phyloP scores from a whole-genome alignment of 345 rosid species.

The Stellera chamaejasme region DNA sequence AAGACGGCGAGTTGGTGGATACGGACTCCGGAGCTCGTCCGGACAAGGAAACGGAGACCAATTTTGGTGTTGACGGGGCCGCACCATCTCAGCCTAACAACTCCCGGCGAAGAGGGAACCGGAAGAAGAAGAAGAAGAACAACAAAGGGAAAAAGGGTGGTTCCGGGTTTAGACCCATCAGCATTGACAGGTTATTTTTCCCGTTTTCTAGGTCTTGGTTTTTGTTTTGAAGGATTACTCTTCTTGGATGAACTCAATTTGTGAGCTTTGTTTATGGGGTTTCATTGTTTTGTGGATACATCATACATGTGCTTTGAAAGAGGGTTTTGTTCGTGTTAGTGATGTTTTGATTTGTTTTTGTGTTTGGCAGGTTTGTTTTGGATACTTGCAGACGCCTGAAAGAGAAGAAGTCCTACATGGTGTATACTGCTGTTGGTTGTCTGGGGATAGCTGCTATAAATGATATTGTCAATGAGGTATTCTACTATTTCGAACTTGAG shows the following conservation, averaged over 20 bases:
- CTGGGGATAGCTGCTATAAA: slow-evolving; percentile 67
- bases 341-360: background rate
- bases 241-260: background rate
- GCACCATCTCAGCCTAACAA: slow-evolving; percentile 23
- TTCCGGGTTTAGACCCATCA: slow-evolving; percentile 31
- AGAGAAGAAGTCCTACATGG: slow-evolving; percentile 94
- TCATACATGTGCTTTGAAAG: background rate
- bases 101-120: slow-evolving; percentile 30
- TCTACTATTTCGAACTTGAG: slow-evolving; percentile 1
- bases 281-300: background rate
- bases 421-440: slow-evolving; percentile 81
- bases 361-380: slow-evolving; percentile 61
- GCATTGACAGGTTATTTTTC: slow-evolving; percentile 45
- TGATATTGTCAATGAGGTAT: slow-evolving; percentile 79
- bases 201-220: no score
- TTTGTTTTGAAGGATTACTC: background rate
- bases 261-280: background rate
- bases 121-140: slow-evolving; percentile 35
- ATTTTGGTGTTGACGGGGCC: slow-evolving; percentile 18
- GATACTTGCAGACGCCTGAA: slow-evolving; percentile 73
- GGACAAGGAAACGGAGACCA: slow-evolving; percentile 11
- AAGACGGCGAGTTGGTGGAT: slow-evolving; percentile 78
- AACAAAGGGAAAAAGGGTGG: slow-evolving; percentile 33
- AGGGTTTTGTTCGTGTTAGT: background rate
- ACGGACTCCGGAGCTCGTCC: slow-evolving; percentile 13